Evolutionary conservation across 1,284 basidiomycete species (phyloP).

Genomic region (Irpex lacteus): DNA sequence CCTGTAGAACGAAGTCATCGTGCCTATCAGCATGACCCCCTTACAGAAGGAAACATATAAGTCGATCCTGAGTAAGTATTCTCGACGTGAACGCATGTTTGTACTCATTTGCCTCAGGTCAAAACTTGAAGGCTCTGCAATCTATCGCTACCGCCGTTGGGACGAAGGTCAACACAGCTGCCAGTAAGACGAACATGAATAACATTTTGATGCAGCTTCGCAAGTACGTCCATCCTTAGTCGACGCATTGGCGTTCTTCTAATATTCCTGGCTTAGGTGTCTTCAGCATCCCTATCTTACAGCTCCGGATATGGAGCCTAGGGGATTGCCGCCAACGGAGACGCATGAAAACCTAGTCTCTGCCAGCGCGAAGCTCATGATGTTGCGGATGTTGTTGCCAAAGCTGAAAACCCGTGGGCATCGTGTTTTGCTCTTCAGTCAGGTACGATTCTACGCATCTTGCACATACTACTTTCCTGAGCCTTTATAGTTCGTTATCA

Average conservation of each 20-base stretch:
- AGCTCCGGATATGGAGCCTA: conserved; percentile 78
- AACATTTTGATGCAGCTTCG: conserved; percentile 87
- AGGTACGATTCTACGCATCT: conserved; percentile 53
- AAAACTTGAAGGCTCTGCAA: conserved; percentile 66
- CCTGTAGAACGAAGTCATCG: conserved; percentile 79
- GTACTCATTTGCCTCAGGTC: conserved; percentile 39
- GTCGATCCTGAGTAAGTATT: conserved; percentile 66
- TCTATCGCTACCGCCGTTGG: conserved; percentile 41
- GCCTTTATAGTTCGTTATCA: conserved; percentile 78
- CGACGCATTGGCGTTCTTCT: background rate
- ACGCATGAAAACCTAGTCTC: conserved; percentile 81
- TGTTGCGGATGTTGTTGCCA: conserved; percentile 81
- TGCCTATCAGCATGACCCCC: conserved; percentile 87
- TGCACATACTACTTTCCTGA: background rate
- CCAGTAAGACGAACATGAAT: conserved; percentile 54
- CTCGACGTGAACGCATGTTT: background rate
- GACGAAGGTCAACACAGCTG: conserved; percentile 32
- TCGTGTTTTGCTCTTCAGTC: conserved; percentile 95
- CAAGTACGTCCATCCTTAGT: conserved; percentile 48
- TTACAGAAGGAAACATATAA: conserved; percentile 91
- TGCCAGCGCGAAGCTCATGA: conserved; percentile 84
- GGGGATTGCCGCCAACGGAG: conserved; percentile 54
- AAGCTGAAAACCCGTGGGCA: conserved; percentile 90
- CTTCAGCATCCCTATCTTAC: conserved; percentile 92
- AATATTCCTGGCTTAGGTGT: conserved; percentile 44